A percentile compares a stretch with the other conserved stretches of the same genome.
Conservation (phyloP, 2,329 filamentous ascomycete species). For the Apiospora kogelbergensis region DNA sequence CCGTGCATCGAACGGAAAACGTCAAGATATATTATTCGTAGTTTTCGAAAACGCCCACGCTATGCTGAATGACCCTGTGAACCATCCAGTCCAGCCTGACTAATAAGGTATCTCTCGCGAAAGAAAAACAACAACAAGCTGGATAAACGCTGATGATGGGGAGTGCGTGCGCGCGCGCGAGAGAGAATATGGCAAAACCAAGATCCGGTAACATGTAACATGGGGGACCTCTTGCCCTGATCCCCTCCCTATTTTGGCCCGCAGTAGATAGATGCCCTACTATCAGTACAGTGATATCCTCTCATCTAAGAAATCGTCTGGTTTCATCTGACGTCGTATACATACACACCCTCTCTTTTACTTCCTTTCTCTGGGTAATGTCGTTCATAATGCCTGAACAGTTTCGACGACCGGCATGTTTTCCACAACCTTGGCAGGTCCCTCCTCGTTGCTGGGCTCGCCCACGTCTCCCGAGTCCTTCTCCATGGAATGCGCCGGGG, state of each 20-base stretch:
- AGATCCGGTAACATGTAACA: background rate
- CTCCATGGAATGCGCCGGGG: background rate
- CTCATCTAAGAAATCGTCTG: background rate
- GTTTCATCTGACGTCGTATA: slow-evolving; percentile 4
- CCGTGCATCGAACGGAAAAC: background rate
- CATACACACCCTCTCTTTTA: background rate
- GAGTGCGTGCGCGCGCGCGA: background rate
- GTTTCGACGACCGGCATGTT: background rate
- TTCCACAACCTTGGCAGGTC: background rate
- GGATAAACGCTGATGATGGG: background rate
- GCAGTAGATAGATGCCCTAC: background rate
- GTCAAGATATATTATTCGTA: background rate
- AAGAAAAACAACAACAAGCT: background rate
- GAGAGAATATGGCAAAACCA: background rate
- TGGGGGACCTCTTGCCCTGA: background rate
- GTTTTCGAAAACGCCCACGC: background rate
- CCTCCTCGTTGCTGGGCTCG: background rate
- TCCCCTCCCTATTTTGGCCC: background rate
- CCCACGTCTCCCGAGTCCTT: background rate
- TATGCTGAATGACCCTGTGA: slow-evolving; percentile 4
- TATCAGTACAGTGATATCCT: background rate
- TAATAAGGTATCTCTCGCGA: slow-evolving; percentile 1
- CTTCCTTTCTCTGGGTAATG: no score
- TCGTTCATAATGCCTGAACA: background rate
- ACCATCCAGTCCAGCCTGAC: slow-evolving; percentile 7